Evolutionary conservation across 2,329 filamentous ascomycete genomes (phyloP), one percentile per base, ranked within the genome.

Genomic region (Fusarium sp.): DNA sequence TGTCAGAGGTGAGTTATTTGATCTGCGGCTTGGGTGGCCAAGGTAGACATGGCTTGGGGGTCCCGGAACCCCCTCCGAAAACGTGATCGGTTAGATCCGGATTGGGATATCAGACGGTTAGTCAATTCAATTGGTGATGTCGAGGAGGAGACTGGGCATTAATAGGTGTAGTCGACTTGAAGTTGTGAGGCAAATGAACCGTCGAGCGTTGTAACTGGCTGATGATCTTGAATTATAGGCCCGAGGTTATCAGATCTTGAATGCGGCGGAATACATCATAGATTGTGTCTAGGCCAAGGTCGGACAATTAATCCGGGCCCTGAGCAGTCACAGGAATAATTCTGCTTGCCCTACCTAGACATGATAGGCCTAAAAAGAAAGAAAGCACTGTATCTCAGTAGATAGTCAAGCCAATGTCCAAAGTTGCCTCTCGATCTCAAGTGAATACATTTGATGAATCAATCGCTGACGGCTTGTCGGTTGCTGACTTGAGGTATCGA

Each of bases 201-300:
- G 7, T 33, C 16, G 18, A 52, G n/a, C 20, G 29, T 22, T 39
- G 56, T 39, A 41, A 61, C 68, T 48, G 16, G 41, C 41, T 13
- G 60, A 60, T 33, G 27, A 27, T 52, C 20, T 22, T 69, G 52
- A 69, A 54, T 22, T 29, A 41, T 35, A 18, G 59, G 48, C 39
- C 41, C 14, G 57, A 39, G 41, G 35, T 75, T 73, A 75, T 75
- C 66, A 75, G 72, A 75, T 75, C 69, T 57, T 39, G 58, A 29
- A 61, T 45, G 48, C 48, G 48, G 41, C 27, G 45, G 29, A 37
- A 62, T 63, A 52, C 72, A 75, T 75, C 72, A 75, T 75, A 66
- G 72, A 75, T 62, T 61, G 33, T 20, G 18, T 52, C 11, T 48
- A 41, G 48, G 35, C 33, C 35, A 56, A 63, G 45, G 52, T 33